Evolutionary conservation across 331 rosid genomes (phyloP).

Genomic region (Acacia concinna): DNA sequence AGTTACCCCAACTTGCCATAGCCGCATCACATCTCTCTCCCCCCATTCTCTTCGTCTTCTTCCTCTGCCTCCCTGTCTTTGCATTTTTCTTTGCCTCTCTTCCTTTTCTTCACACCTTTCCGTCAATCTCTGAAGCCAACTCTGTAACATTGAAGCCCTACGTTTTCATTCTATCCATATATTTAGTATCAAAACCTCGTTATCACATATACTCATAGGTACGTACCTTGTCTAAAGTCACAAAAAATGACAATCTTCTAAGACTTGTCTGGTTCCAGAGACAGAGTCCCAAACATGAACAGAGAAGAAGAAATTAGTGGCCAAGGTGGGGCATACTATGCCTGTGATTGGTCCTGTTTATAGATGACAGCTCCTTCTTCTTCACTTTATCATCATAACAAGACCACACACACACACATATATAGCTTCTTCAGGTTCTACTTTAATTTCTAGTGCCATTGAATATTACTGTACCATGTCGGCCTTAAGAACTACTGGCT

Average conservation of each 20-base stretch:
- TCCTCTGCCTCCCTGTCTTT: neutral
- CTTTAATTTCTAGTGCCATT: neutral
- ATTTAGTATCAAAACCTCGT: constrained; percentile 27
- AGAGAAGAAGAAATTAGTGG: neutral
- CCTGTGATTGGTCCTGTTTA: neutral
- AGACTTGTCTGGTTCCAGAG: constrained; percentile 1
- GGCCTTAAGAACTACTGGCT: constrained; percentile 27
- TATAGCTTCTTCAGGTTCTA: neutral
- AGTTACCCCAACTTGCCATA: constrained; percentile 12
- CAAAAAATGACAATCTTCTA: constrained; percentile 20
- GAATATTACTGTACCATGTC: neutral
- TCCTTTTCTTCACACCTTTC: neutral
- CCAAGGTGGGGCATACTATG: constrained; percentile 4
- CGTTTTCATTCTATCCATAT: neutral
- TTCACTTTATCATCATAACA: constrained; percentile 15
- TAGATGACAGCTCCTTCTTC: neutral
- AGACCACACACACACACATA: neutral
- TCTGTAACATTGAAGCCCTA: neutral
- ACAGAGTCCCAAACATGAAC: neutral
- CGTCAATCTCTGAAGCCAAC: neutral
- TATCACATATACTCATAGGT: neutral
- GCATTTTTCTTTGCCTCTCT: neutral
- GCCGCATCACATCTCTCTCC: neutral
- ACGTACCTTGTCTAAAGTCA: neutral
- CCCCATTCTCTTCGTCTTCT: neutral